Percentiles rank a stretch among this genome's conserved stretches.
Evolutionary conservation across 805 yeast species (phyloP).

Genomic region (Teunomyces stri): DNA sequence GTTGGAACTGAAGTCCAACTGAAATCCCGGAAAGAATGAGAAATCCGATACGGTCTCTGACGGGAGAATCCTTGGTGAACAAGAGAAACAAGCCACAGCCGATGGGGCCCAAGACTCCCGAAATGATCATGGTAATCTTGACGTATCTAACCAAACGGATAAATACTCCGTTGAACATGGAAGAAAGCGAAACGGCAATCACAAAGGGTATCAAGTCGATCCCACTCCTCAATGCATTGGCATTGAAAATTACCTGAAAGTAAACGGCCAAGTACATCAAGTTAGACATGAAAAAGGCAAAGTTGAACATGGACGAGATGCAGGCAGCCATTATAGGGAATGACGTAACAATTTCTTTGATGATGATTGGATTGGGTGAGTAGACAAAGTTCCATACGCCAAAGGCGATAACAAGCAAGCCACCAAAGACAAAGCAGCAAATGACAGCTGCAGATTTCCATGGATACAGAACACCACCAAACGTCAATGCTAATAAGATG

Average conservation of each 20-base stretch:
- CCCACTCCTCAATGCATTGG: constrained; percentile 36
- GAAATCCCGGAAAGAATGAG: constrained; percentile 34
- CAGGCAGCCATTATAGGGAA: constrained; percentile 38
- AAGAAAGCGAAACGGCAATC: constrained; percentile 30
- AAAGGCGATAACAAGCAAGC: constrained; percentile 32
- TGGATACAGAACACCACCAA: constrained; percentile 50
- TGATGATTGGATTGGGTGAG: constrained; percentile 48
- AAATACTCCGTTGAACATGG: constrained; percentile 31
- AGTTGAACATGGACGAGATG: constrained; percentile 32
- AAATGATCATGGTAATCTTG: constrained; percentile 30
- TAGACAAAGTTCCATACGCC: constrained; percentile 39
- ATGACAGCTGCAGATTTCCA: constrained; percentile 60
- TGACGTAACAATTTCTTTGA: constrained; percentile 37
- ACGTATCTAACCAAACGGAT: constrained; percentile 27
- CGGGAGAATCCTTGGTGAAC: constrained; percentile 21
- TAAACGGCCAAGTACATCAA: constrained; percentile 35
- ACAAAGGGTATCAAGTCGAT: constrained; percentile 36
- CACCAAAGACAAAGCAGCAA: constrained; percentile 47
- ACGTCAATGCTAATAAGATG: constrained; percentile 47
- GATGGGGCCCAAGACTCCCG: constrained; percentile 29
- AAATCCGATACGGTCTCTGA: constrained; percentile 28
- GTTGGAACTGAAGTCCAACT: constrained; percentile 37
- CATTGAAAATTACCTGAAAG: constrained; percentile 38
- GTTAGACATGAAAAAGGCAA: constrained; percentile 39
- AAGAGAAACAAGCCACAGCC: constrained; percentile 35